phyloP scores from a whole-genome alignment of 768 basidiomycete genomes.

The Xerocomellus intermedius region DNA sequence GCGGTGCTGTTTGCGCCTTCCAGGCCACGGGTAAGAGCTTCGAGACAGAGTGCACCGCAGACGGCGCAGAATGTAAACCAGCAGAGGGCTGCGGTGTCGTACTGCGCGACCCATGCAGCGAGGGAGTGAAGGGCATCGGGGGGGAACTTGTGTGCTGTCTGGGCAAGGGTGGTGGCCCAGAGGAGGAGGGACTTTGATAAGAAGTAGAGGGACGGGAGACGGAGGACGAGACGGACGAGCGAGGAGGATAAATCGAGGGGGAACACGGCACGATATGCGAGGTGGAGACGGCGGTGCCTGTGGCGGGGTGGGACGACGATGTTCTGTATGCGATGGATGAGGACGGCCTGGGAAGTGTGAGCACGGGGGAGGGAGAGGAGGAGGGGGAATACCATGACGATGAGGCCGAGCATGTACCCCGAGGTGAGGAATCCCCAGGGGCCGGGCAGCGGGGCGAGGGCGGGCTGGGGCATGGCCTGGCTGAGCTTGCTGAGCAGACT shows the following conservation, averaged over 20 bases:
- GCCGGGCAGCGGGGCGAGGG: slow-evolving; percentile 43
- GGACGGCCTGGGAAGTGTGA: slow-evolving; percentile 47
- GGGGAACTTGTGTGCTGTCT: slow-evolving; percentile 48
- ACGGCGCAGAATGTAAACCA: slow-evolving; percentile 74
- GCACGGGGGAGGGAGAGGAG: neutral
- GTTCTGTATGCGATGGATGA: slow-evolving; percentile 76
- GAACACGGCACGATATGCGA: slow-evolving; percentile 43
- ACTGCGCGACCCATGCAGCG: slow-evolving; percentile 44
- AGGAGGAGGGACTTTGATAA: slow-evolving; percentile 54
- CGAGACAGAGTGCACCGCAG: slow-evolving; percentile 62
- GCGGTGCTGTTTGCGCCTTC: slow-evolving; percentile 59
- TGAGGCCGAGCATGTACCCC: slow-evolving; percentile 64
- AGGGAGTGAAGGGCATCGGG: slow-evolving; percentile 35
- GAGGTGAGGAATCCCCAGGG: slow-evolving; percentile 75
- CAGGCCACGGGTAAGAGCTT: slow-evolving; percentile 64
- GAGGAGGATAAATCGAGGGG: slow-evolving; percentile 65
- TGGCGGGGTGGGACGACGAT: slow-evolving; percentile 66
- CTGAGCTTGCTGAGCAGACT: no score
- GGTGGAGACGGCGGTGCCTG: slow-evolving; percentile 9
- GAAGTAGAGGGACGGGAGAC: slow-evolving; percentile 63
- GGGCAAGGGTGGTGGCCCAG: slow-evolving; percentile 59
- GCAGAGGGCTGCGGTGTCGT: slow-evolving; percentile 62
- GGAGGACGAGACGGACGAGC: slow-evolving; percentile 54
- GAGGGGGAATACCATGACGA: slow-evolving; percentile 53
- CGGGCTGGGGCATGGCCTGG: neutral